Evolutionary conservation across 2,329 filamentous ascomycete species (phyloP).

Genomic region (Cladosporium velox): DNA sequence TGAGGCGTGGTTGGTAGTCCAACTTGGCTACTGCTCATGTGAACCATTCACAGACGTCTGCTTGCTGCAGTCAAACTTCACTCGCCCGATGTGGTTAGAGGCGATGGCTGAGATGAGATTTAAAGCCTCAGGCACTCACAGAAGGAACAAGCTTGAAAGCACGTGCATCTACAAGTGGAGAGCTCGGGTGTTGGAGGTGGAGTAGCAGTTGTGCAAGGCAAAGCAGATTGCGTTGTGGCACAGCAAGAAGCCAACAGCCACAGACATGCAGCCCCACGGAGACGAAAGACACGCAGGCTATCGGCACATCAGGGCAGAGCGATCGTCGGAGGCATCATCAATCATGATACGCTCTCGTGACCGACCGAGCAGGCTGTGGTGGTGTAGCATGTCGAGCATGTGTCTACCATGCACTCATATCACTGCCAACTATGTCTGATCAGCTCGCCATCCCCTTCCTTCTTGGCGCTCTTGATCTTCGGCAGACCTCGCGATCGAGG

Average conservation of each 20-base stretch:
- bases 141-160: not conserved
- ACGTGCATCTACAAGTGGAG: not conserved
- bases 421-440: not conserved
- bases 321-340: not conserved
- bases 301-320: not conserved
- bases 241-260: not conserved
- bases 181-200: not conserved
- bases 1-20: not conserved
- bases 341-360: not conserved
- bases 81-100: not conserved
- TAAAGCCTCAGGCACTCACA: not conserved
- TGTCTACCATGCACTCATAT: not conserved
- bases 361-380: not conserved
- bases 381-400: not conserved
- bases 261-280: constrained; percentile 1
- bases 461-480: not conserved
- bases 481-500: not conserved
- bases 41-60: constrained; percentile 4
- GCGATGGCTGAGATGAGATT: not conserved
- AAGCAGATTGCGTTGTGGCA: not conserved
- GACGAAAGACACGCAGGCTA: not conserved
- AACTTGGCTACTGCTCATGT: not conserved
- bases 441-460: not conserved
- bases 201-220: not conserved
- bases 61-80: constrained; percentile 14